These are phyloP conservation scores for Sporothrix pseudoabietina DNA, from an alignment of 2,329 filamentous ascomycete genomes.

Conservation along the genomic window DNA sequence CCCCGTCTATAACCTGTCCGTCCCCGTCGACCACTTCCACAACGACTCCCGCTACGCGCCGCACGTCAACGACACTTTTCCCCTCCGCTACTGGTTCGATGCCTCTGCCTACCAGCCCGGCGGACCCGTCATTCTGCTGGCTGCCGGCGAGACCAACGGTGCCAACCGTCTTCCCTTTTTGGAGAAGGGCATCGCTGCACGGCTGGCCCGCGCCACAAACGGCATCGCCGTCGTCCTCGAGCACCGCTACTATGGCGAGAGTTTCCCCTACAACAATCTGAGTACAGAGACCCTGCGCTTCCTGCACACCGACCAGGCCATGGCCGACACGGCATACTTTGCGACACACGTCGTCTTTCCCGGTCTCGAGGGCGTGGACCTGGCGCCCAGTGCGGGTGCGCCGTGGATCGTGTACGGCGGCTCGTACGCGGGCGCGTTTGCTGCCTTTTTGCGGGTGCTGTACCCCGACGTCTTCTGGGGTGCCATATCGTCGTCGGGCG, in stretches of 20 bases:
- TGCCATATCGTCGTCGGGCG: slow-evolving; percentile 77
- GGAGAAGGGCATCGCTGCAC: slow-evolving; percentile 74
- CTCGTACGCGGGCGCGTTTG: slow-evolving; percentile 79
- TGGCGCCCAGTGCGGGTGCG: slow-evolving; percentile 46
- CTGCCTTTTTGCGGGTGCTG: slow-evolving; percentile 71
- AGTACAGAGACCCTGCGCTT: slow-evolving; percentile 73
- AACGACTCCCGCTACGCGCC: slow-evolving; percentile 77
- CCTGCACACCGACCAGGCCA: slow-evolving; percentile 77
- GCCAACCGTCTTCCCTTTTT: slow-evolving; percentile 67
- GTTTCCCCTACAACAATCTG: slow-evolving; percentile 68
- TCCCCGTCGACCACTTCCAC: slow-evolving; percentile 78
- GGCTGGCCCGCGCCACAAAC: slow-evolving; percentile 69
- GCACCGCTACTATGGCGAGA: slow-evolving; percentile 83
- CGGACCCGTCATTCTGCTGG: slow-evolving; percentile 78
- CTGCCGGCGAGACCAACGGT: slow-evolving; percentile 69
- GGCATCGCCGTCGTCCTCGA: slow-evolving; percentile 81
- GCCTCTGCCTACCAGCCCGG: slow-evolving; percentile 72
- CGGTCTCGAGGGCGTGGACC: slow-evolving; percentile 60
- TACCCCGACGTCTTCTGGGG: slow-evolving; percentile 81
- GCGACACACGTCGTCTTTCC: slow-evolving; percentile 70
- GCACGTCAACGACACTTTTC: slow-evolving; percentile 68
- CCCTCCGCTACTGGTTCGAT: slow-evolving; percentile 82
- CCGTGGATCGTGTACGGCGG: slow-evolving; percentile 82
- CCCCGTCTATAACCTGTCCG: slow-evolving; percentile 47
- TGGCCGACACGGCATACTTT: slow-evolving; percentile 82